phyloP scores from a whole-genome alignment of 2,329 filamentous ascomycete species.

The Aspergillus hiratsukae region DNA sequence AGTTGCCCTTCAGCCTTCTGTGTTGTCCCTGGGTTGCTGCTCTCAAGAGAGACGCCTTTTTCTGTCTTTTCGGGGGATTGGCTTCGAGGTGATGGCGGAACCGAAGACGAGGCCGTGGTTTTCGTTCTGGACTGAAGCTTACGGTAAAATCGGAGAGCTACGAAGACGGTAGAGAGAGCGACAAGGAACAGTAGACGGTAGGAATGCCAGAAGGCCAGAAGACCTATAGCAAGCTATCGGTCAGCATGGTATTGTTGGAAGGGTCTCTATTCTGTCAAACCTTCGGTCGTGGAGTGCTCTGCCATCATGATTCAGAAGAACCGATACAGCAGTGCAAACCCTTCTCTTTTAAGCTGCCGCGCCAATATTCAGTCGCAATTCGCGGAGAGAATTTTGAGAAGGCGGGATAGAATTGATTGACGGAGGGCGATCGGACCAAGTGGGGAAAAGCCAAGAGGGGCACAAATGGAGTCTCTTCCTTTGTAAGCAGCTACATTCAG shows the following conservation, averaged over 20 bases:
- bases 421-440: not conserved
- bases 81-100: conserved; percentile 29
- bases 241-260: not conserved
- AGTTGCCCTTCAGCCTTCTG: conserved; percentile 3
- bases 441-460: not conserved
- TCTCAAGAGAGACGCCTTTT: conserved; percentile 5
- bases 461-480: not conserved
- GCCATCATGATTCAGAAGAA: conserved; percentile 6
- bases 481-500: not conserved
- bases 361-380: not conserved
- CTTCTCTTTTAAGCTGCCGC: not conserved
- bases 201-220: conserved; percentile 44
- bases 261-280: not conserved
- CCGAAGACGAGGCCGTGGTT: conserved; percentile 25
- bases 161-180: conserved; percentile 32
- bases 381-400: not conserved
- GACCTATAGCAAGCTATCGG: conserved; percentile 19
- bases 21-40: not conserved
- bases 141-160: conserved; percentile 26
- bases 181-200: conserved; percentile 45
- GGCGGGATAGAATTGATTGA: not conserved
- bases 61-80: conserved; percentile 21
- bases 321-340: not conserved
- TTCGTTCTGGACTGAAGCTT: conserved; percentile 21
- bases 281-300: conserved; percentile 7